Conservation (phyloP, 768 basidiomycete species). For the Auricularia sp. region DNA sequence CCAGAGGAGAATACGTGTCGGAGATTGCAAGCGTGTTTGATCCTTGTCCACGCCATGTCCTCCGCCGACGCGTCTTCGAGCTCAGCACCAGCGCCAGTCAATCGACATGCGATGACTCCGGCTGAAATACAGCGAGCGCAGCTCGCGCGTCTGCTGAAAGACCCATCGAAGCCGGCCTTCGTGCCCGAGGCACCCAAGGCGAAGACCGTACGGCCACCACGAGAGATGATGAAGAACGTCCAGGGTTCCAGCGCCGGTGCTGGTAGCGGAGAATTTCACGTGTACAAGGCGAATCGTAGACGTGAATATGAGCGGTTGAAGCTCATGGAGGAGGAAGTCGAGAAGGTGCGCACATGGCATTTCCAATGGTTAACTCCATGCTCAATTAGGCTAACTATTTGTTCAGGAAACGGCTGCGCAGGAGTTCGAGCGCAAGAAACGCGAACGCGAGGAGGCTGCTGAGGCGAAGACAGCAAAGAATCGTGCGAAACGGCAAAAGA, state of each 20-base stretch:
- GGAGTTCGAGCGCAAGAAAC: slow-evolving; percentile 69
- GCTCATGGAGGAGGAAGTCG: slow-evolving; percentile 73
- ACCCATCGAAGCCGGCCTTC: slow-evolving; percentile 74
- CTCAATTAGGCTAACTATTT: neutral
- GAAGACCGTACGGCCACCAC: slow-evolving; percentile 67
- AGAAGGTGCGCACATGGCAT: slow-evolving; percentile 45
- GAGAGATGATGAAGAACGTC: slow-evolving; percentile 99
- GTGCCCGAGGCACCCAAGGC: slow-evolving; percentile 76
- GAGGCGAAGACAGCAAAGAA: slow-evolving; percentile 94
- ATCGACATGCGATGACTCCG: slow-evolving; percentile 40
- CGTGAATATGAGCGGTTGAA: slow-evolving; percentile 93
- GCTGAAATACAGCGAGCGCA: slow-evolving; percentile 50
- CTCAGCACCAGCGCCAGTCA: slow-evolving; percentile 11
- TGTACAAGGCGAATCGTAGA: slow-evolving; percentile 90
- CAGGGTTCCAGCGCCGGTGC: slow-evolving; percentile 97
- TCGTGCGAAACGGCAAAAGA: slow-evolving; percentile 87
- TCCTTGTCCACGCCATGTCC: neutral
- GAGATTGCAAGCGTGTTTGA: neutral
- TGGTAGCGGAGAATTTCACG: slow-evolving; percentile 96
- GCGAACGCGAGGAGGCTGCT: slow-evolving; percentile 56
- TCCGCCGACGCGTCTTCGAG: neutral
- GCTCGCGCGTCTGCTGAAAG: slow-evolving; percentile 81
- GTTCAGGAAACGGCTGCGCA: slow-evolving; percentile 56
- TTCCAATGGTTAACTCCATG: neutral
- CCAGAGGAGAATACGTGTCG: neutral